A percentile compares a stretch with the other conserved stretches of the same genome.
phyloP scores from a whole-genome alignment of 1,284 basidiomycete genomes.

The Ceratobasidium theobromae region DNA sequence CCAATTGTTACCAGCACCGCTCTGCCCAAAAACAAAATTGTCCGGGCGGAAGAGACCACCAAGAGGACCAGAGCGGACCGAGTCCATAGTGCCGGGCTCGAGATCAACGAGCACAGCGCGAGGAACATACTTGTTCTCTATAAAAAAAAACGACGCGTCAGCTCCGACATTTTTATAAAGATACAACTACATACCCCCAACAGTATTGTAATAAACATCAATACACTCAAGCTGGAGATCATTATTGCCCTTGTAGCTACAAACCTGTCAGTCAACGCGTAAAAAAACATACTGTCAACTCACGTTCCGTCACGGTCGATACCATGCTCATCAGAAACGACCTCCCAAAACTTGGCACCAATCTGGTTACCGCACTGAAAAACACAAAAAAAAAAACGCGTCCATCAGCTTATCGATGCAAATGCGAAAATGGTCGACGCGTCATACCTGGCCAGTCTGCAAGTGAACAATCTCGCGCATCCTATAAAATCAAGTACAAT shows the following conservation, averaged over 20 bases:
- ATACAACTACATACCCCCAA: slow-evolving; percentile 50
- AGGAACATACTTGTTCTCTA: slow-evolving; percentile 89
- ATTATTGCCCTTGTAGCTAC: slow-evolving; percentile 82
- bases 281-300: slow-evolving; percentile 10
- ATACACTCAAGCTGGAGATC: slow-evolving; percentile 98
- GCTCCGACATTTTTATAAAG: not conserved
- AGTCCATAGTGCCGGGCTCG: slow-evolving; percentile 97
- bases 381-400: slow-evolving; percentile 30
- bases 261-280: not conserved
- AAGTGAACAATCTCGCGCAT: slow-evolving; percentile 98
- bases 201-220: slow-evolving; percentile 94
- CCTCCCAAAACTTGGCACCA: slow-evolving; percentile 99
- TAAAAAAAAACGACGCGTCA: slow-evolving; percentile 18
- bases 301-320: slow-evolving; percentile 83
- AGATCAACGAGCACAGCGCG: slow-evolving; percentile 93
- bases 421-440: slow-evolving; percentile 10
- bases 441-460: slow-evolving; percentile 87
- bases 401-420: slow-evolving; percentile 31
- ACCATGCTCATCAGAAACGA: slow-evolving; percentile 96
- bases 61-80: slow-evolving; percentile 69
- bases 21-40: slow-evolving; percentile 58
- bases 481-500: slow-evolving; percentile 46
- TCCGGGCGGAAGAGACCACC: slow-evolving; percentile 56
- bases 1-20: slow-evolving; percentile 59
- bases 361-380: slow-evolving; percentile 95